Evolutionary conservation across 2,329 filamentous ascomycete species (phyloP).

Genomic region (Colletotrichum truncatum): DNA sequence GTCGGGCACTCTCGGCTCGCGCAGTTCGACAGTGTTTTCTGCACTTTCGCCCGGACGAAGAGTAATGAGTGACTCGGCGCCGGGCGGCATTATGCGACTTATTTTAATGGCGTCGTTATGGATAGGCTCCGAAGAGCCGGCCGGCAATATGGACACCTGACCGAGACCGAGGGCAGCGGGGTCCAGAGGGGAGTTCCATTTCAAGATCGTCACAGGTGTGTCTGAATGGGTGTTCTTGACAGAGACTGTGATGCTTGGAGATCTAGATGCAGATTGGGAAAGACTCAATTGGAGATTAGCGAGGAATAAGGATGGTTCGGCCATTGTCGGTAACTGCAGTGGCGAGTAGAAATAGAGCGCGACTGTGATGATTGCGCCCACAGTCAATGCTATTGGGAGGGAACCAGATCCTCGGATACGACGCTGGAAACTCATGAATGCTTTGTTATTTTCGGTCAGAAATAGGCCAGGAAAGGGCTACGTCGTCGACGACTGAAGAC

Average conservation of each 20-base stretch:
- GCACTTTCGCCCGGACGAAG: constrained; percentile 46
- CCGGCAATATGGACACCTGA: constrained; percentile 47
- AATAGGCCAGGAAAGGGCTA: too few relatives aligned
- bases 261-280: constrained; percentile 42
- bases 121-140: constrained; percentile 42
- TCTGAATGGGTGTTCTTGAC: constrained; percentile 49
- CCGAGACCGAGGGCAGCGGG: constrained; percentile 50
- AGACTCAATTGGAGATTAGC: constrained; percentile 23
- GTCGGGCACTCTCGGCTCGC: constrained; percentile 43
- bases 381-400: not conserved
- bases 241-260: constrained; percentile 44
- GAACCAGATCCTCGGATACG: constrained; percentile 4
- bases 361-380: not conserved
- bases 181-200: constrained; percentile 55
- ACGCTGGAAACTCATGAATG: constrained; percentile 1
- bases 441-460: not conserved
- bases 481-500: not conserved
- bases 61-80: constrained; percentile 46
- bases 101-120: constrained; percentile 49
- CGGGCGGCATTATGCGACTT: constrained; percentile 51
- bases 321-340: not conserved
- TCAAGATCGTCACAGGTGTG: constrained; percentile 48
- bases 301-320: not conserved
- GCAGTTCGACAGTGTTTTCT: constrained; percentile 46
- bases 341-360: not conserved